These are phyloP conservation scores for Phytophthora foliorum DNA, from an alignment of 352 stramenopile species.

Conservation along the genomic window DNA sequence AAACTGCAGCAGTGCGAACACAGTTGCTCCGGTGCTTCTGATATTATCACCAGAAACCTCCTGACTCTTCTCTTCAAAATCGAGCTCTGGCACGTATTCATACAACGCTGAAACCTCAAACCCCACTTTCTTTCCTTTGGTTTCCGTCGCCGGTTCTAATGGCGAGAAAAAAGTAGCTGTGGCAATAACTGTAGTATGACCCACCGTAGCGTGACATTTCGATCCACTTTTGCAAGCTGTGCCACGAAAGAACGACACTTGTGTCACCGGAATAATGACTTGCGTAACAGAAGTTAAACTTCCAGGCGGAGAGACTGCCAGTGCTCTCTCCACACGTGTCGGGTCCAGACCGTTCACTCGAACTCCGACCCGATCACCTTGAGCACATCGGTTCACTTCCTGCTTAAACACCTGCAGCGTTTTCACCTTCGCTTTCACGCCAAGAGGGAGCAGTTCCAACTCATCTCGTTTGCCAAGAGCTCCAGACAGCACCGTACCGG, in stretches of 20 bases:
- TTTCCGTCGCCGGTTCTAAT: slow-evolving; percentile 12
- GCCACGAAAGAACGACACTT: slow-evolving; percentile 67
- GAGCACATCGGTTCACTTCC: slow-evolving; percentile 74
- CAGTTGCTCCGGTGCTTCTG: not conserved
- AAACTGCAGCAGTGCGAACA: slow-evolving; percentile 79
- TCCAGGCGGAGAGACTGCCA: slow-evolving; percentile 60
- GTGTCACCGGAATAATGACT: slow-evolving; percentile 62
- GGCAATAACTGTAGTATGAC: slow-evolving; percentile 80
- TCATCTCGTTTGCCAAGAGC: slow-evolving; percentile 90
- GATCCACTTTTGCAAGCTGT: slow-evolving; percentile 59
- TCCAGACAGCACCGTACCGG: slow-evolving; percentile 94
- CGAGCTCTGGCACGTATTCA: slow-evolving; percentile 53
- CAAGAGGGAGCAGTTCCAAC: slow-evolving; percentile 93
- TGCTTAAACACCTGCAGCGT: slow-evolving; percentile 98
- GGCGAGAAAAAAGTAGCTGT: slow-evolving; percentile 69
- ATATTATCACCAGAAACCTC: not conserved
- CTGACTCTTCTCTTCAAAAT: slow-evolving; percentile 1
- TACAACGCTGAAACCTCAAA: slow-evolving; percentile 61
- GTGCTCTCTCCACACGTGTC: slow-evolving; percentile 64
- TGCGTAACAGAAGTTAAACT: slow-evolving; percentile 63
- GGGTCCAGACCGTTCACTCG: slow-evolving; percentile 89
- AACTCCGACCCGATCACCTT: slow-evolving; percentile 97
- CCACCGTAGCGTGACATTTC: slow-evolving; percentile 82
- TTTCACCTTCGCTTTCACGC: slow-evolving; percentile 95
- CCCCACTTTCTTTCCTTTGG: not conserved